Evolutionary conservation across 2,329 filamentous ascomycete species (phyloP).

Genomic region (Corniculantispora saksenae): DNA sequence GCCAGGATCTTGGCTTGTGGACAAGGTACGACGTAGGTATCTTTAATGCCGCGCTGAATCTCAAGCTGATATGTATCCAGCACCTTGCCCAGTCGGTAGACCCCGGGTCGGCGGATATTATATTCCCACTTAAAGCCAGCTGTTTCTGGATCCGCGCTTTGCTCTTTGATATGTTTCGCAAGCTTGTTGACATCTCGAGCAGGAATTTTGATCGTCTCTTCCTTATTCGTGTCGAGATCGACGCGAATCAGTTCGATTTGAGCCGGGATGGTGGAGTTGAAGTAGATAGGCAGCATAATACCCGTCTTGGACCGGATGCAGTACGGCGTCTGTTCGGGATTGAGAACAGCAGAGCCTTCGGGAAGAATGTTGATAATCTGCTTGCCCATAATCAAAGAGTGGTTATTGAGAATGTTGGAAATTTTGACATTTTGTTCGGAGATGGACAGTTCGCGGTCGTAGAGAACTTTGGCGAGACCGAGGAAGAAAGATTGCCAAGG

Average conservation of each 20-base stretch:
- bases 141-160: conserved; percentile 62
- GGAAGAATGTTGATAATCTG: conserved; percentile 98
- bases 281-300: conserved; percentile 76
- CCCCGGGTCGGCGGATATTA: conserved; percentile 78
- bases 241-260: conserved; percentile 85
- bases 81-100: conserved; percentile 83
- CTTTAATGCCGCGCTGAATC: conserved; percentile 73
- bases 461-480: conserved; percentile 75
- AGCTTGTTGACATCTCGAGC: conserved; percentile 74
- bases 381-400: conserved; percentile 90
- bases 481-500: conserved; percentile 74
- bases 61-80: conserved; percentile 93
- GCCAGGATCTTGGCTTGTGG: conserved; percentile 75
- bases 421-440: conserved; percentile 93
- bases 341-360: conserved; percentile 89
- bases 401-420: conserved; percentile 83
- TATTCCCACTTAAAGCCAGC: conserved; percentile 70
- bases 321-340: conserved; percentile 77
- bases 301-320: conserved; percentile 69
- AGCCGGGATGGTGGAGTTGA: conserved; percentile 90
- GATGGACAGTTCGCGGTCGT: conserved; percentile 89
- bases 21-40: conserved; percentile 83
- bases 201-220: conserved; percentile 77
- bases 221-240: conserved; percentile 77
- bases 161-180: conserved; percentile 66